Evolutionary conservation across 208 protist species (phyloP), one percentile per base, ranked within the genome.

Genomic region (Crithidia mellificae): DNA sequence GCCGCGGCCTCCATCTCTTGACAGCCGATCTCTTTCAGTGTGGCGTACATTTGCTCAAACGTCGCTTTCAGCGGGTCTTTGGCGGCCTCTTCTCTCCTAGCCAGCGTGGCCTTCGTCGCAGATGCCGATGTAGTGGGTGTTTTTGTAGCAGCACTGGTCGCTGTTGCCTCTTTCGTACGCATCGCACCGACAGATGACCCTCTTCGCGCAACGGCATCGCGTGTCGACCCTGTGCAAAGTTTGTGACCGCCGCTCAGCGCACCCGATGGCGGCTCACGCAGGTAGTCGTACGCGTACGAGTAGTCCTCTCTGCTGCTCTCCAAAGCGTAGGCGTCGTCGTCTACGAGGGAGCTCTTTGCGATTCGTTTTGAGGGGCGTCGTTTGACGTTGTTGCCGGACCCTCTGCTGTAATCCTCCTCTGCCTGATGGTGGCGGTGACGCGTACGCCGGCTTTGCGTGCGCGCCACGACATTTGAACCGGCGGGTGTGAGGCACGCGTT

Each of bases 271-370:
- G 63, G 70, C 20, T 59, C 63, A 6, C 58, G 70, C 38, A 76
- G 8, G 56, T 61, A 76, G 41, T 70, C 63, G 39, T 76, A 76
- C 11, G 19, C 46, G 39, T 66, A 76, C 6, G 41, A 6, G 20
- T 43, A 49, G 3, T 27, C 54, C 15, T 17, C 34, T 14, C 3
- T 41, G 9, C 32, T 25, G 34, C 2, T 27, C 9, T 34, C 24
- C 7, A 39, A 9, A 9, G 0, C 14, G 17, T 19, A 12, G 32
- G 6, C 12, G 2, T 30, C 20, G 39, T 49, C 56, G n/a, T 3
- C 20, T 44, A 20, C 50, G 8, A 20, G 41, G 6, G 36, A 41
- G 9, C 12, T 41, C n/a, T n/a, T n/a, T n/a, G n/a, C n/a, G n/a
- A n/a, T n/a, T n/a, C n/a, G n/a, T n/a, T n/a, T n/a, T n/a, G n/a